Evolutionary conservation across 352 stramenopile species (phyloP), one percentile per base, ranked within the genome.

Genomic region (Globisporangium ultimum): DNA sequence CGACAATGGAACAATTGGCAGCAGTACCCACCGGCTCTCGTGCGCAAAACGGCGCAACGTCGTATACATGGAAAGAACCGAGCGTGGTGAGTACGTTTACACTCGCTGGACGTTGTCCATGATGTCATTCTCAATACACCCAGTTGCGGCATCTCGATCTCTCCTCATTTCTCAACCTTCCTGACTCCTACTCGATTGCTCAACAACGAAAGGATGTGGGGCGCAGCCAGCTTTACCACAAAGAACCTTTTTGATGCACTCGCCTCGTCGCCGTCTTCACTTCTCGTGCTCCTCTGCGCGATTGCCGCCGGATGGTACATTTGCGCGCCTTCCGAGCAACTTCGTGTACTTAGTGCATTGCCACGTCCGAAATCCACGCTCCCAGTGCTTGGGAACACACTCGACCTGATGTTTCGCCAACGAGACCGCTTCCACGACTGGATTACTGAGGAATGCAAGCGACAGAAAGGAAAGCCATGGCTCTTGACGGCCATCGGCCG

Each of bases 401-500:
- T 82, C n/a, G 64, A 84, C 55, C 48, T 87, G 55, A 74, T 79
- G 70, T 68, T 68, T 52, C 65, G 49, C 10, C 72, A 89, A 21
- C 69, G 61, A 17, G 43, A 67, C 3, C 70, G 75, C 14, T 67
- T 87, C 42, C 73, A 89, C 50, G 75, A 89, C 61, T 89, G 77
- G 77, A 72, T 86, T 46, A 42, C 64, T 0, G 73, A 84, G 3
- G 58, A 89, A 55, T 82, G 79, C 43, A 58, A 64, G 21, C 66
- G 63, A 2, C 65, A 73, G 22, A 59, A 70, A 18, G 75, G 77
- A 40, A 70, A 72, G 57, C 68, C 74, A 14, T 89, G 70, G 72
- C 54, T 71, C 0, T 58, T 89, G 13, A 61, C 69, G 18, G 58
- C 66, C 11, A 41, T 84, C n/a, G 77, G 78, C 20, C 53, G 66